phyloP scores from a whole-genome alignment of 2,329 filamentous ascomycete species.

The Westerdykella ornata region DNA sequence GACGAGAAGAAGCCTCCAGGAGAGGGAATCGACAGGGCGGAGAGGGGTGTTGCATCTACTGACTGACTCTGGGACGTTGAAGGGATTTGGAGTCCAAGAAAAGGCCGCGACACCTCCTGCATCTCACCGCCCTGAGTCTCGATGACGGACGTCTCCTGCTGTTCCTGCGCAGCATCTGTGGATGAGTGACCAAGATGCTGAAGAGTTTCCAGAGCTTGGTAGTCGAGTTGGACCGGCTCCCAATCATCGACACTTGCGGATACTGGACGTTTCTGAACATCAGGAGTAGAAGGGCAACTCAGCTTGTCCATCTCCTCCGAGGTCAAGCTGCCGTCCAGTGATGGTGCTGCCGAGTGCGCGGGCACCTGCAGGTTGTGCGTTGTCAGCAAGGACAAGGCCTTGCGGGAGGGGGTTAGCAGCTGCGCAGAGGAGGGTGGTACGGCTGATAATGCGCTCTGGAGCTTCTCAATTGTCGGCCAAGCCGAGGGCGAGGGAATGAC shows the following conservation, averaged over 20 bases:
- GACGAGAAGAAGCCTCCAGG: constrained; percentile 88
- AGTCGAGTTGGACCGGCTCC: constrained; percentile 59
- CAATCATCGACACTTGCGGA: constrained; percentile 56
- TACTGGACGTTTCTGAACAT: constrained; percentile 41
- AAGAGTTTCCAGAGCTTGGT: constrained; percentile 72
- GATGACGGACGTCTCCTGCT: constrained; percentile 25
- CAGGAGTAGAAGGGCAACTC: constrained; percentile 78
- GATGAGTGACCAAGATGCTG: constrained; percentile 54
- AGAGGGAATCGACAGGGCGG: constrained; percentile 79
- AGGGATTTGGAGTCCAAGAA: constrained; percentile 35
- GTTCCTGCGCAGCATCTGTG: constrained; percentile 11
- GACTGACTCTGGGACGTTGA: constrained; percentile 29
- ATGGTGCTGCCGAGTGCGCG: constrained; percentile 72
- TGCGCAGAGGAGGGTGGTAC: constrained; percentile 38
- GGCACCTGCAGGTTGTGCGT: constrained; percentile 56
- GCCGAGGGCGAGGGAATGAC: constrained; percentile 53
- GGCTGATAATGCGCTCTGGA: constrained; percentile 53
- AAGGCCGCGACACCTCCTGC: constrained; percentile 50
- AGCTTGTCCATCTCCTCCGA: constrained; percentile 80
- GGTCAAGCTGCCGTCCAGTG: constrained; percentile 78
- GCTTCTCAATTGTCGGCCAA: constrained; percentile 52
- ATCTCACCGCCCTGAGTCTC: constrained; percentile 54
- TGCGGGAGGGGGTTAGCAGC: constrained; percentile 68
- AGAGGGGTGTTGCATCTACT: constrained; percentile 57
- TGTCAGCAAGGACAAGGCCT: constrained; percentile 64